phyloP scores from a whole-genome alignment of 768 basidiomycete genomes.

The Boletus patriciae region DNA sequence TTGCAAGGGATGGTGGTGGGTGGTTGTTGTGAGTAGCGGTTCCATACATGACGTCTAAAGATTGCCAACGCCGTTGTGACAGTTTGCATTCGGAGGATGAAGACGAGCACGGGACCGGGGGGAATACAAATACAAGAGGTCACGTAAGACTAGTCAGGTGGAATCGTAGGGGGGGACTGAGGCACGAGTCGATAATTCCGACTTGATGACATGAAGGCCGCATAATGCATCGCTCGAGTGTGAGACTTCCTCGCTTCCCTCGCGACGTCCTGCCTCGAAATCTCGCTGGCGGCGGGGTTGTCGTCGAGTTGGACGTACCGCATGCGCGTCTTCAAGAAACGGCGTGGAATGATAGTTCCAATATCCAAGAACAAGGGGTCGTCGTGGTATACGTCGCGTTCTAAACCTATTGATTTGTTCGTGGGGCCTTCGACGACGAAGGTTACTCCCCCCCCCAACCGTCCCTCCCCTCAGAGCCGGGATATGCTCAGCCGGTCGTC shows the following conservation, averaged over 20 bases:
- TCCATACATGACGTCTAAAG: too few relatives aligned
- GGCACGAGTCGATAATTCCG: too few relatives aligned
- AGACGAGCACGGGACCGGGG: too few relatives aligned
- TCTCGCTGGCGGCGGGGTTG: conserved; percentile 13
- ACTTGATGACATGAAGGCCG: conserved; percentile 62
- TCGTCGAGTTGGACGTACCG: conserved; percentile 11
- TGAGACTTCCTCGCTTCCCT: conserved; percentile 50
- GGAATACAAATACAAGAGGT: too few relatives aligned
- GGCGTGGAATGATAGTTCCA: conserved; percentile 46
- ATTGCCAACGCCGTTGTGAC: too few relatives aligned
- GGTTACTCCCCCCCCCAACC: conserved; percentile 21
- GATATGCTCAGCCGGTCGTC: conserved; percentile 5
- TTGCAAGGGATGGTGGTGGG: conserved; percentile 23
- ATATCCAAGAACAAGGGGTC: conserved; percentile 25
- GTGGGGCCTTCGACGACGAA: conserved; percentile 33
- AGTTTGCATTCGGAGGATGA: too few relatives aligned
- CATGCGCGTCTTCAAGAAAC: conserved; percentile 26
- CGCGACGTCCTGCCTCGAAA: conserved; percentile 49
- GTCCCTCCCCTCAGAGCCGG: not conserved
- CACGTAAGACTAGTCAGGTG: too few relatives aligned
- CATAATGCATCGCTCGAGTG: conserved; percentile 57
- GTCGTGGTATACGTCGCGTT: conserved; percentile 24
- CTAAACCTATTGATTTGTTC: conserved; percentile 29
- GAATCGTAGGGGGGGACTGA: too few relatives aligned
- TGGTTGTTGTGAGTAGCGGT: conserved; percentile 21